Conservation (phyloP, 371 early-diverging fungal genomes). For the Conidiobolus incongruus region DNA sequence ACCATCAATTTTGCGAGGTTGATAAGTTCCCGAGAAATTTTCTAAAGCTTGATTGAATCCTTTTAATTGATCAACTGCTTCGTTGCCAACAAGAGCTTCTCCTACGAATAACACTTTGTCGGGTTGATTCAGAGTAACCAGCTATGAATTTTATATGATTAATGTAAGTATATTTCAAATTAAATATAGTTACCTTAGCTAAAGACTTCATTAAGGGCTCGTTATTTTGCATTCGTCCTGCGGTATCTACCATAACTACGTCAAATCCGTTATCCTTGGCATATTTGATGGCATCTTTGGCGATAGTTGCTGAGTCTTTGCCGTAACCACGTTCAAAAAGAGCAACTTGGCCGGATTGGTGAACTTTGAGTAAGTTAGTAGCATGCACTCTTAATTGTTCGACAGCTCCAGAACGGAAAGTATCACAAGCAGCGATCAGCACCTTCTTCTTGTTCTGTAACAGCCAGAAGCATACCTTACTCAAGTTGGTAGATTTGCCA, state of each 20-base stretch:
- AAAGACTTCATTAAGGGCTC: conserved; percentile 94
- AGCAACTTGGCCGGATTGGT: conserved; percentile 55
- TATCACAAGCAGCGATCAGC: conserved; percentile 98
- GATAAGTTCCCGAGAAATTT: conserved; percentile 55
- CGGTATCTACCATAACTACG: conserved; percentile 97
- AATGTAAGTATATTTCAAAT: background rate
- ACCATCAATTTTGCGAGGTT: conserved; percentile 85
- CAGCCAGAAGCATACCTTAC: conserved; percentile 96
- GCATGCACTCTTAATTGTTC: conserved; percentile 94
- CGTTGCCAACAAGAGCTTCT: conserved; percentile 98
- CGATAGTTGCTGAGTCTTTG: conserved; percentile 95
- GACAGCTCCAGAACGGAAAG: conserved; percentile 98
- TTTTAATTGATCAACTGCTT: conserved; percentile 90
- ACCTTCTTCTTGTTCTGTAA: conserved; percentile 81
- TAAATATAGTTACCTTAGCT: conserved; percentile 36
- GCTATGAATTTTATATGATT: conserved; percentile 10
- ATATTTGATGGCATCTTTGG: conserved; percentile 87
- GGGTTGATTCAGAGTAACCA: conserved; percentile 84
- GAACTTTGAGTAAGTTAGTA: conserved; percentile 60
- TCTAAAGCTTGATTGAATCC: conserved; percentile 95
- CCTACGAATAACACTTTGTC: conserved; percentile 98
- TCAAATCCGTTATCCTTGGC: conserved; percentile 65
- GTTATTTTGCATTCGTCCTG: conserved; percentile 99
- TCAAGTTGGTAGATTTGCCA: conserved; percentile 88
- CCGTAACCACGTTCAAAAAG: conserved; percentile 97